These are phyloP conservation scores for Exophiala oligosperma DNA, from an alignment of 2,329 filamentous ascomycete species.

Conservation along the genomic window DNA sequence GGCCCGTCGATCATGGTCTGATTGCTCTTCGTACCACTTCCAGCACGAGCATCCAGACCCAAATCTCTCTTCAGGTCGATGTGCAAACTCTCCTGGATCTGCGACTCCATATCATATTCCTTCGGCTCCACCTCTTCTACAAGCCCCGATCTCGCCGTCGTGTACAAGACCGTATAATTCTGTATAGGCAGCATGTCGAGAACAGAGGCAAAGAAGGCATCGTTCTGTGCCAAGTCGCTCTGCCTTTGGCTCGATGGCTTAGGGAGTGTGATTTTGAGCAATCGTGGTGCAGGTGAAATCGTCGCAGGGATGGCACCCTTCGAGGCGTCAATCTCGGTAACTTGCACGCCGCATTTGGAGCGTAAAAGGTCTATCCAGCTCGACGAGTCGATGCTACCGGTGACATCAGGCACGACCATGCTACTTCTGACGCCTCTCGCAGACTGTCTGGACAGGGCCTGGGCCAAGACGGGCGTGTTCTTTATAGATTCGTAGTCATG, in stretches of 20 bases:
- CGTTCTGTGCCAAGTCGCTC: constrained; percentile 26
- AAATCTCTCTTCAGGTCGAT: constrained; percentile 73
- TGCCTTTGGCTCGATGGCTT: constrained; percentile 29
- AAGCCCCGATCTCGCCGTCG: constrained; percentile 26
- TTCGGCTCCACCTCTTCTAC: constrained; percentile 30
- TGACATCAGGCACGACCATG: constrained; percentile 54
- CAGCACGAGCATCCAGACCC: constrained; percentile 31
- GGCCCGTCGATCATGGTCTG: constrained; percentile 39
- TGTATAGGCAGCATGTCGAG: constrained; percentile 48
- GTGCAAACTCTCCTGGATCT: constrained; percentile 64
- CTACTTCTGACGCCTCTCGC: constrained; percentile 47
- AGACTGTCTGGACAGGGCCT: constrained; percentile 15
- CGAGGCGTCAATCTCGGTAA: constrained; percentile 45
- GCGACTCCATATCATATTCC: constrained; percentile 64
- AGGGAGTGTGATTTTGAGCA: constrained; percentile 49
- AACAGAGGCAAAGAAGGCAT: constrained; percentile 49
- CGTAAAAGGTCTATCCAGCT: constrained; percentile 45
- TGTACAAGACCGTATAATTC: constrained; percentile 74
- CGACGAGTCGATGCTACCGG: constrained; percentile 49
- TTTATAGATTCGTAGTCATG: constrained; percentile 62
- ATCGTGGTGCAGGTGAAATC: constrained; percentile 26
- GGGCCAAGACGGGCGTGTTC: constrained; percentile 50
- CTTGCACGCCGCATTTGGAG: constrained; percentile 48
- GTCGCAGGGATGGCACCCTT: constrained; percentile 28
- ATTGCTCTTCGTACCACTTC: constrained; percentile 23